Evolutionary conservation across 805 yeast genomes (phyloP), one percentile per base, ranked within the genome.

Genomic region (Yamadazyma akitaensis): DNA sequence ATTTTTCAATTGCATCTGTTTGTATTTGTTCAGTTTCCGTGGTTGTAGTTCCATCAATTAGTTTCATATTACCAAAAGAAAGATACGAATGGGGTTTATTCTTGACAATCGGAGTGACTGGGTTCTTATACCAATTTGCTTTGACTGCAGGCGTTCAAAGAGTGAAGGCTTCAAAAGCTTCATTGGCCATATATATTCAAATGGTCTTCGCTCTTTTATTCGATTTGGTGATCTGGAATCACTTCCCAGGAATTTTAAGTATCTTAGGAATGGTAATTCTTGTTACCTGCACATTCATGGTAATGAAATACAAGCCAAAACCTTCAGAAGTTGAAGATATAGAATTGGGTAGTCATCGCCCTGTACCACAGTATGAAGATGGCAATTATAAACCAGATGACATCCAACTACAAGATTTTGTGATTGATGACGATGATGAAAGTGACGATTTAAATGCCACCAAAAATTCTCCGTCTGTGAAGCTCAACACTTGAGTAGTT

Each of bases 131-230:
- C 83, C 97, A 91, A 62, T 83, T 82, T 57, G 67, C 84, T 32
- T 64, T 87, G 40, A 87, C 97, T 0, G 81, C 88, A 8, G 97
- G 96, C 0, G 77, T 90, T 42, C 96, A 88, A 61, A 72, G 88
- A 45, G 96, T 87, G 51, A 70, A 72, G 43, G 95, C 96, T 0
- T 81, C 89, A 3, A 75, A 86, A 47, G 88, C 90, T 0, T 75
- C 91, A 11, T 74, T 87, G 50, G 82, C 88, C 80, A 68, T 78
- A 2, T 91, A 91, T 61, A 75, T 90, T 1, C 88, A 84, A 58
- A 76, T 90, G 73, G 67, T 90, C 1, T 88, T 84, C 66, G 92
- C 96, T 0, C 67, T 88, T 14, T 48, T 85, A 28, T 83, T 91
- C 80, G 97, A 90, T 60, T 67, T 80, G 31, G 37, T 80, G 0